Percentiles rank a stretch among this genome's conserved stretches.
phyloP scores from a whole-genome alignment of 495 filamentous ascomycete species.

The Chaetomium tenue region DNA sequence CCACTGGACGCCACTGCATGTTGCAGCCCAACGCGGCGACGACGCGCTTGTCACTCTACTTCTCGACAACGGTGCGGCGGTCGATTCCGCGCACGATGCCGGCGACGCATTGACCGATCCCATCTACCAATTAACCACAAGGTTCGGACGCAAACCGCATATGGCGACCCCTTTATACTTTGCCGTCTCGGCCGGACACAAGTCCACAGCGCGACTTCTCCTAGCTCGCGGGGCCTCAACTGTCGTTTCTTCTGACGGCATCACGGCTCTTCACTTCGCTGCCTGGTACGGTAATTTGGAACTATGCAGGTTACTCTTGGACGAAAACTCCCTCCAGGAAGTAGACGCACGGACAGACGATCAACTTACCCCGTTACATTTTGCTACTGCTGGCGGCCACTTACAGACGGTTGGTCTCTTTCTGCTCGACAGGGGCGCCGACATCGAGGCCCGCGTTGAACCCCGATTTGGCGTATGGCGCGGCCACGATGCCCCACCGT shows the following conservation, averaged over 20 bases:
- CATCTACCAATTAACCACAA: no score
- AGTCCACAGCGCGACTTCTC: background rate
- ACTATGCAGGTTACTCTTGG: background rate
- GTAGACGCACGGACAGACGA: background rate
- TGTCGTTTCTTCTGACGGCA: background rate
- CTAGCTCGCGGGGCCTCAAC: background rate
- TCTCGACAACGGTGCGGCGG: background rate
- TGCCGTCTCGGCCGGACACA: background rate
- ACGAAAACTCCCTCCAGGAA: background rate
- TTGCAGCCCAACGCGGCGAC: constrained; percentile 1
- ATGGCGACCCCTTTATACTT: background rate
- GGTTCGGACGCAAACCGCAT: no score
- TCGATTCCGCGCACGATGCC: background rate
- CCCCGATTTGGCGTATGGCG: no score
- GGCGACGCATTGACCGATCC: no score
- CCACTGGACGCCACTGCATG: background rate
- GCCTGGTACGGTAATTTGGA: background rate
- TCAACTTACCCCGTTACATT: background rate
- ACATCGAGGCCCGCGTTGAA: background rate
- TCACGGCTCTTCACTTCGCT: background rate
- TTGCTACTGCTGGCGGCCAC: constrained; percentile 1
- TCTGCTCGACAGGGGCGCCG: background rate
- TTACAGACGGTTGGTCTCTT: background rate
- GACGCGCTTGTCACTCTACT: background rate
- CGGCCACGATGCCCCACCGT: no score